phyloP scores from a whole-genome alignment of 1,284 basidiomycete genomes.

The Leccinum variabile region DNA sequence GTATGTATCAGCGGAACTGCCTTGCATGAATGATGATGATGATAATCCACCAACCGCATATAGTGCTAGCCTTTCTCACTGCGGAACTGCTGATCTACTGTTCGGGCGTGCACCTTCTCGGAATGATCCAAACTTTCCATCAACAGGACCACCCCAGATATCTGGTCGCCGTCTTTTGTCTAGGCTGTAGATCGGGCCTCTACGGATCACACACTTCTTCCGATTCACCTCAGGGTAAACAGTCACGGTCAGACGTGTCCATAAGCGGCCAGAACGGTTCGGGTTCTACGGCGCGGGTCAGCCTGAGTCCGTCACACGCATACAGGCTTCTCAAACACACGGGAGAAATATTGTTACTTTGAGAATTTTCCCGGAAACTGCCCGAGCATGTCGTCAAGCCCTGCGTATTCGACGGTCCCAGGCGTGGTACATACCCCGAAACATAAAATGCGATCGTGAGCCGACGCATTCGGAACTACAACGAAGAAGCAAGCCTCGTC shows the following conservation, averaged over 20 bases:
- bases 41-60: too few species aligned
- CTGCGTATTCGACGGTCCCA: background rate
- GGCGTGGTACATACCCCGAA: background rate
- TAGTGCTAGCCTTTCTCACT: too few species aligned
- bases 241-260: background rate
- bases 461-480: background rate
- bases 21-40: too few species aligned
- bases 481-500: too few species aligned
- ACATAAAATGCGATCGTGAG: background rate
- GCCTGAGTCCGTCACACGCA: too few species aligned
- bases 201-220: background rate
- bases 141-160: background rate
- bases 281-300: too few species aligned
- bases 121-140: too few species aligned
- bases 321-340: background rate
- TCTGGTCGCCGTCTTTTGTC: background rate
- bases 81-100: too few species aligned
- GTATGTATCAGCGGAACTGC: too few species aligned
- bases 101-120: too few species aligned
- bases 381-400: background rate
- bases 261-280: constrained; percentile 16
- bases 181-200: background rate
- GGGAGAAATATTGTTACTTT: background rate
- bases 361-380: background rate
- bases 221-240: background rate